These are phyloP conservation scores for Globisporangium paroecandrum DNA, from an alignment of 352 stramenopile species.

Conservation along the genomic window DNA sequence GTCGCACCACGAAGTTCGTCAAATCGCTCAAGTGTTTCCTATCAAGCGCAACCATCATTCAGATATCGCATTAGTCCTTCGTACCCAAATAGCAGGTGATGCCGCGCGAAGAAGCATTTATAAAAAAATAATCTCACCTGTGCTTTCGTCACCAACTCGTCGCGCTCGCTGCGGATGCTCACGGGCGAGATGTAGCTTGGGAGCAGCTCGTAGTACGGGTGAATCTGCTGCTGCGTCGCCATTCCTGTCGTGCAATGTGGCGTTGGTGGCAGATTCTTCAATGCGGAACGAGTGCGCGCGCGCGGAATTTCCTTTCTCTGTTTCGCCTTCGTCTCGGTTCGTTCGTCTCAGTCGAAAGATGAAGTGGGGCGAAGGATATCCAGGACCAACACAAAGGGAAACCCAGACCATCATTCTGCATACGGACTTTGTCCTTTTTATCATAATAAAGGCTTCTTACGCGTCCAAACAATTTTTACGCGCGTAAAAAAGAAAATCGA, in stretches of 20 bases:
- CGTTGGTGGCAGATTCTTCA: slow-evolving; percentile 1
- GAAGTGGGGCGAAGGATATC: background rate
- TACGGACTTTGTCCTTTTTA: background rate
- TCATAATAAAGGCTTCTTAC: background rate
- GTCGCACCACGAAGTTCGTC: slow-evolving; percentile 20
- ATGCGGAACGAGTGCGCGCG: background rate
- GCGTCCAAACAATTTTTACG: background rate
- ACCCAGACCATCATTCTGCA: background rate
- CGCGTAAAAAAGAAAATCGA: background rate
- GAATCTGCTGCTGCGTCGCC: slow-evolving; percentile 15
- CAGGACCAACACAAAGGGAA: background rate
- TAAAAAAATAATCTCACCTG: slow-evolving; percentile 21
- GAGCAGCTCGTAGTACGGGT: slow-evolving; percentile 60
- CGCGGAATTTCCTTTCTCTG: background rate
- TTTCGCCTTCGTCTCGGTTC: background rate
- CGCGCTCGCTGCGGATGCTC: slow-evolving; percentile 31
- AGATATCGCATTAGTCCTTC: background rate
- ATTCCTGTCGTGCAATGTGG: background rate
- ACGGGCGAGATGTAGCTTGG: slow-evolving; percentile 52
- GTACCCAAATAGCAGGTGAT: background rate
- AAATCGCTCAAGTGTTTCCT: slow-evolving; percentile 42
- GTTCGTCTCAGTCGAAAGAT: slow-evolving; percentile 6
- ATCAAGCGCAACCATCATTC: background rate
- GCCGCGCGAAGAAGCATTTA: background rate
- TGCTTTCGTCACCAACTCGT: slow-evolving; percentile 44